These are phyloP conservation scores for Liquidambar formosana DNA, from an alignment of 164 flowering plant species.

Conservation along the genomic window DNA sequence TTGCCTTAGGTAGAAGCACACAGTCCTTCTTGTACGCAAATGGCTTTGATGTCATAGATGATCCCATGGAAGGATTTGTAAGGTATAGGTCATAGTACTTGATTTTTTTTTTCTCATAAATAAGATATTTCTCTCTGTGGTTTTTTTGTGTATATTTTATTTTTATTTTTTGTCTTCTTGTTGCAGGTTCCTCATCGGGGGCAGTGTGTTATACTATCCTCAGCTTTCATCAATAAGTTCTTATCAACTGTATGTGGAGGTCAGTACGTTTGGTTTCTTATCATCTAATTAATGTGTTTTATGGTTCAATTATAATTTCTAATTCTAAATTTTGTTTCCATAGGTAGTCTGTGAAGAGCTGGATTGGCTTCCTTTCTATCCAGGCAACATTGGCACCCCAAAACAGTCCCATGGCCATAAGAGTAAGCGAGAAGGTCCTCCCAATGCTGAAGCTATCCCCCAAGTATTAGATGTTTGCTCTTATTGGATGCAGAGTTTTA, in stretches of 20 bases:
- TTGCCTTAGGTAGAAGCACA: slow-evolving; percentile 90
- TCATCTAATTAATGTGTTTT: background rate
- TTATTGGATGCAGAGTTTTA: slow-evolving; percentile 87
- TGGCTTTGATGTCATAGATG: slow-evolving; percentile 63
- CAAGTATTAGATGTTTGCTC: slow-evolving; percentile 78
- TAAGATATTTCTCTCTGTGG: background rate
- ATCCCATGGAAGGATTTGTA: slow-evolving; percentile 68
- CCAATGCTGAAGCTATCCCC: slow-evolving; percentile 73
- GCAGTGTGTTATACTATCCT: slow-evolving; percentile 92
- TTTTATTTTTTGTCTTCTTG: slow-evolving; percentile 4
- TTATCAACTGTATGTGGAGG: slow-evolving; percentile 98
- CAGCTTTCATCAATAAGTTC: slow-evolving; percentile 96
- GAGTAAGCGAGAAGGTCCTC: slow-evolving; percentile 55
- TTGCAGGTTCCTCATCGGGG: slow-evolving; percentile 85
- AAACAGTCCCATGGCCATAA: slow-evolving; percentile 55
- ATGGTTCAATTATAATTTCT: slow-evolving; percentile 2
- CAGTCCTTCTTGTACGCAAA: slow-evolving; percentile 65
- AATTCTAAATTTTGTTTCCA: slow-evolving; percentile 5
- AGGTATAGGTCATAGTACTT: slow-evolving; percentile 44
- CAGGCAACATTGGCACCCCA: slow-evolving; percentile 30
- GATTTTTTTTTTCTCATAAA: background rate
- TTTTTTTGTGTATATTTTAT: slow-evolving; percentile 9
- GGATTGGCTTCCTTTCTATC: slow-evolving; percentile 97
- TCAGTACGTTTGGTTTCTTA: slow-evolving; percentile 36
- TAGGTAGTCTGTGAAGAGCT: slow-evolving; percentile 99